Percentiles rank a stretch among this genome's conserved stretches.
These are phyloP conservation scores for Oemleria cerasiformis DNA, from an alignment of 306 rosid genomes.

Conservation along the genomic window DNA sequence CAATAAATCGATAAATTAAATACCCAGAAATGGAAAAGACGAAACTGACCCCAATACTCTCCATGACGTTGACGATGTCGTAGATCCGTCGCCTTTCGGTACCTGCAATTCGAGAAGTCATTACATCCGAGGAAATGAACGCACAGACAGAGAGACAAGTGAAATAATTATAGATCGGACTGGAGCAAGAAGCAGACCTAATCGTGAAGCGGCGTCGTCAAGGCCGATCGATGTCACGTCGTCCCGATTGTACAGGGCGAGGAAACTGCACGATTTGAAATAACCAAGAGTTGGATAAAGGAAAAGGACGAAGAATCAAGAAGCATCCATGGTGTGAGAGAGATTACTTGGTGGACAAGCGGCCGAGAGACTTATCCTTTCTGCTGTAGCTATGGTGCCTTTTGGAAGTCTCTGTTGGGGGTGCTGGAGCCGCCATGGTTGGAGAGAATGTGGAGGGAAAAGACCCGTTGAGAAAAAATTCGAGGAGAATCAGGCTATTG, in stretches of 20 bases:
- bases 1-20: background rate
- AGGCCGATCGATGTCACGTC: conserved; percentile 61
- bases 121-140: background rate
- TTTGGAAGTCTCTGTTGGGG: conserved; percentile 28
- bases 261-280: conserved; percentile 39
- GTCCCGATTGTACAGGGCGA: conserved; percentile 74
- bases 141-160: background rate
- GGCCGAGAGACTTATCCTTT: conserved; percentile 62
- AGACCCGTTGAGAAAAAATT: background rate
- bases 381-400: conserved; percentile 35
- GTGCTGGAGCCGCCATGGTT: conserved; percentile 40
- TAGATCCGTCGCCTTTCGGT: conserved; percentile 92
- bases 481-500: too few relatives aligned
- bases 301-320: too few relatives aligned
- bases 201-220: conserved; percentile 78
- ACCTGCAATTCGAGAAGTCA: conserved; percentile 34
- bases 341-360: conserved; percentile 78
- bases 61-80: conserved; percentile 80
- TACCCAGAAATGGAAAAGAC: background rate
- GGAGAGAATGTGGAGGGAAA: conserved; percentile 33
- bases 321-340: background rate
- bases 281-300: background rate
- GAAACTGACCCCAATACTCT: conserved; percentile 71
- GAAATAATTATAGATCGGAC: background rate
- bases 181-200: conserved; percentile 44